Evolutionary conservation across 129 eudicot species (phyloP), one percentile per base, ranked within the genome.

Genomic region (Escallonia rubra): DNA sequence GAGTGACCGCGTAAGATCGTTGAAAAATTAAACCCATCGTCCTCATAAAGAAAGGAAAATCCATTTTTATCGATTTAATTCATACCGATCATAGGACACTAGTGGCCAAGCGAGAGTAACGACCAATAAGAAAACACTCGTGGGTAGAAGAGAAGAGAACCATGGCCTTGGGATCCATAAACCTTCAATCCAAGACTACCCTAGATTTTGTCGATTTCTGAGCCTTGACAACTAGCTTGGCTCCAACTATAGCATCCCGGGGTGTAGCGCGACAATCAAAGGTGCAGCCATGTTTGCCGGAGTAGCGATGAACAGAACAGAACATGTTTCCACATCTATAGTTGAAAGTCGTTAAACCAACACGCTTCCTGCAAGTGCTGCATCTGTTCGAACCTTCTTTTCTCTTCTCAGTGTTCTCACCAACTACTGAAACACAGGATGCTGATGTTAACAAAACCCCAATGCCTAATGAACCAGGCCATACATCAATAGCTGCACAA

Each of bases 271-370:
- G 86, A 73, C 85, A 88, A 59, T 88, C 95, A 74, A 77, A 88
- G 4, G 84, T 82, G 68, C 95, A 87, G 59, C 77, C 84, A 43
- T 87, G 96, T 63, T 88, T 88, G 61, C 85, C 96, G 16, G 96
- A 77, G 78, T 88, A 88, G 14, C 96, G 91, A 62, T 88, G 96
- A 46, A 72, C 76, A 7, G 89, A 76, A 64, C 91, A 88, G 63
- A 82, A 88, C 34, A 85, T 74, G 67, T 82, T 78, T 34, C 89
- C 96, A 6, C 96, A 88, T 67, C 75, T 77, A 73, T 91, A 88
- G 40, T 57, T 80, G 83, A 88, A 88, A 11, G 86, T 85, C 10
- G 89, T 88, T 65, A 85, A 67, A 12, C 96, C 96, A 8, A 88
- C 89, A 44, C 87, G 84, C 76, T 88, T 88, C 38, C 83, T 78